A percentile compares a stretch with the other conserved stretches of the same genome.
Conservation (phyloP, 768 basidiomycete species). For the Tricholoma sp. region DNA sequence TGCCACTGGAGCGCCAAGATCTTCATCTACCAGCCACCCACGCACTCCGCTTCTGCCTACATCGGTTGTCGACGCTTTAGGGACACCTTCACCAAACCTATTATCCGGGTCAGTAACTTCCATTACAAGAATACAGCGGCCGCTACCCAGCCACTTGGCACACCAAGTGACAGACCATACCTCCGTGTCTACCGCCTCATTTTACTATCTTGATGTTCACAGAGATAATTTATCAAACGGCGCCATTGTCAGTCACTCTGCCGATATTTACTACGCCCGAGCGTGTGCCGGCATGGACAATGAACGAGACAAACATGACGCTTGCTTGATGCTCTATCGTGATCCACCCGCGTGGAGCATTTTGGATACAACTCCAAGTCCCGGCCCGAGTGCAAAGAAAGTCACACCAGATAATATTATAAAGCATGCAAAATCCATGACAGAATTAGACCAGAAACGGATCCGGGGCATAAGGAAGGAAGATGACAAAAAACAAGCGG, state of each 20-base stretch:
- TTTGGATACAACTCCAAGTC: slow-evolving; percentile 9
- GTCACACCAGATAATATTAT: background rate
- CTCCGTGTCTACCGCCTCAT: background rate
- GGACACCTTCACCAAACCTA: background rate
- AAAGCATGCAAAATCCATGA: background rate
- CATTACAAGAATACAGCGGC: background rate
- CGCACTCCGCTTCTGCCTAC: background rate
- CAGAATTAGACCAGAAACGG: slow-evolving; percentile 1
- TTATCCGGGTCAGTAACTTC: background rate
- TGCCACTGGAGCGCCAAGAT: background rate
- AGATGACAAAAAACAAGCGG: background rate
- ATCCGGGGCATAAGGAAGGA: background rate
- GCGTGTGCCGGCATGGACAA: background rate
- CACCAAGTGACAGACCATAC: background rate
- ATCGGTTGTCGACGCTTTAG: background rate
- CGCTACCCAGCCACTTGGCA: background rate
- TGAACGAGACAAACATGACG: slow-evolving; percentile 11
- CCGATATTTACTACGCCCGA: background rate
- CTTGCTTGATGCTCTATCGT: slow-evolving; percentile 30
- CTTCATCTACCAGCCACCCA: background rate
- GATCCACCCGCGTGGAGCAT: slow-evolving; percentile 31
- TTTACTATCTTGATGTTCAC: background rate
- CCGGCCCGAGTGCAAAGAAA: background rate
- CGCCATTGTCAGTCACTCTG: background rate
- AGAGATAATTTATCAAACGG: background rate